Evolutionary conservation across 495 filamentous ascomycete genomes (phyloP).

Genomic region (Clavariopsis aquatica): DNA sequence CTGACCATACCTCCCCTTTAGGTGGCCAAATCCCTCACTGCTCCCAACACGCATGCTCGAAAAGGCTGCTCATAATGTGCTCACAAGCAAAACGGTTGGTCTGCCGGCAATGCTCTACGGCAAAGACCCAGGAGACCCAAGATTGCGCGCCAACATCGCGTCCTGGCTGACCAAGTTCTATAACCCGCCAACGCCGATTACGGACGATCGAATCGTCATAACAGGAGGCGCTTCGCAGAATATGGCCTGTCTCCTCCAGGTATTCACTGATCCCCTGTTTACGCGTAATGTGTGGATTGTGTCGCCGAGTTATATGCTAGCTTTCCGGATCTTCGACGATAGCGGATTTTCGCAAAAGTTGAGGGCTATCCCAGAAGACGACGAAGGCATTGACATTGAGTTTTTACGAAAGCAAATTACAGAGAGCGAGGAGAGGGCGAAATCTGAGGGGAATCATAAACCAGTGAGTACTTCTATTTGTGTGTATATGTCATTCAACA

Average conservation of each 20-base stretch:
- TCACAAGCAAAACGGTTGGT: slow-evolving; percentile 60
- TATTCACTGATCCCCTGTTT: slow-evolving; percentile 74
- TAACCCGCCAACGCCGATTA: slow-evolving; percentile 47
- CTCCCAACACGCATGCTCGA: slow-evolving; percentile 64
- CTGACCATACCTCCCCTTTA: slow-evolving; percentile 53
- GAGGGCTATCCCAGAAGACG: slow-evolving; percentile 69
- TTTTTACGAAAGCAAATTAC: slow-evolving; percentile 54
- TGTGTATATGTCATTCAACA: too few relatives aligned
- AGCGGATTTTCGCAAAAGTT: slow-evolving; percentile 64
- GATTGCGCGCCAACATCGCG: slow-evolving; percentile 53
- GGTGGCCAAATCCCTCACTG: slow-evolving; percentile 71
- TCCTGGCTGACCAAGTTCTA: slow-evolving; percentile 71
- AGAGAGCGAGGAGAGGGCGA: slow-evolving; percentile 46
- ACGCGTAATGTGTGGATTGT: slow-evolving; percentile 78
- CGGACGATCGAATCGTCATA: slow-evolving; percentile 65
- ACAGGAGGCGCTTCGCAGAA: slow-evolving; percentile 79
- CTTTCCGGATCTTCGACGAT: slow-evolving; percentile 77
- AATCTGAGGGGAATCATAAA: slow-evolving; percentile 35
- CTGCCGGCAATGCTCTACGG: slow-evolving; percentile 70
- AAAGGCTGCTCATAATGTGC: slow-evolving; percentile 54
- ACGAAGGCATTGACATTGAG: slow-evolving; percentile 68
- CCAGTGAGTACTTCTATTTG: slow-evolving; percentile 32
- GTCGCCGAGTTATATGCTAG: slow-evolving; percentile 77
- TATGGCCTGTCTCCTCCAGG: slow-evolving; percentile 68
- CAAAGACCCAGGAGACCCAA: slow-evolving; percentile 62